Evolutionary conservation across 495 filamentous ascomycete genomes (phyloP).

Genomic region (Penicillium maclennaniae): DNA sequence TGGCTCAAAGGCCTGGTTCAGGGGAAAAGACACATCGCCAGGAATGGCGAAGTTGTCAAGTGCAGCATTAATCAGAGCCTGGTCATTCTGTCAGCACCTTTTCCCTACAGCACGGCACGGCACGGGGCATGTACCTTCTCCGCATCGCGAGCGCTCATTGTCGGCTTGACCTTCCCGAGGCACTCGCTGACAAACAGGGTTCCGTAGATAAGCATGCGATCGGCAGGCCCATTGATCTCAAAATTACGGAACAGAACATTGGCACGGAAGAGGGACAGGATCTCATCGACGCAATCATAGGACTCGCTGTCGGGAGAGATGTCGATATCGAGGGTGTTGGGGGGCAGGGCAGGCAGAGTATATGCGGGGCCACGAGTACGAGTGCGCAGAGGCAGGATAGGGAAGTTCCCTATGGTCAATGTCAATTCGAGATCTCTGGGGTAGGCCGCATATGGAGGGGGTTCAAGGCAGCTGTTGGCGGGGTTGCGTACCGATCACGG

Average conservation of each 20-base stretch:
- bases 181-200: slow-evolving; percentile 91
- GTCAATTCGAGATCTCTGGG: slow-evolving; percentile 10
- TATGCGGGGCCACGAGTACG: slow-evolving; percentile 88
- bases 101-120: neutral
- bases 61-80: slow-evolving; percentile 66
- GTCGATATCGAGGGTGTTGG: slow-evolving; percentile 61
- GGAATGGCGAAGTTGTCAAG: slow-evolving; percentile 93
- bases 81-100: slow-evolving; percentile 2
- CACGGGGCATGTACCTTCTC: slow-evolving; percentile 47
- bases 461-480: slow-evolving; percentile 14
- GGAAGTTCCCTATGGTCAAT: slow-evolving; percentile 69
- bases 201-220: slow-evolving; percentile 92
- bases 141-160: slow-evolving; percentile 55
- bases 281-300: slow-evolving; percentile 94
- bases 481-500: slow-evolving; percentile 53
- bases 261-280: slow-evolving; percentile 87
- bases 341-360: slow-evolving; percentile 69
- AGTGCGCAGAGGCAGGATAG: slow-evolving; percentile 89
- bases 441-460: slow-evolving; percentile 1
- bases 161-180: slow-evolving; percentile 75
- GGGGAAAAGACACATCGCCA: slow-evolving; percentile 87
- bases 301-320: slow-evolving; percentile 80
- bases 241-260: slow-evolving; percentile 99
- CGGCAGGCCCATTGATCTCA: slow-evolving; percentile 95
- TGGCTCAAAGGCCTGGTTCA: slow-evolving; percentile 82